Evolutionary conservation across 164 flowering plant species (phyloP).

Genomic region (Piper longum): DNA sequence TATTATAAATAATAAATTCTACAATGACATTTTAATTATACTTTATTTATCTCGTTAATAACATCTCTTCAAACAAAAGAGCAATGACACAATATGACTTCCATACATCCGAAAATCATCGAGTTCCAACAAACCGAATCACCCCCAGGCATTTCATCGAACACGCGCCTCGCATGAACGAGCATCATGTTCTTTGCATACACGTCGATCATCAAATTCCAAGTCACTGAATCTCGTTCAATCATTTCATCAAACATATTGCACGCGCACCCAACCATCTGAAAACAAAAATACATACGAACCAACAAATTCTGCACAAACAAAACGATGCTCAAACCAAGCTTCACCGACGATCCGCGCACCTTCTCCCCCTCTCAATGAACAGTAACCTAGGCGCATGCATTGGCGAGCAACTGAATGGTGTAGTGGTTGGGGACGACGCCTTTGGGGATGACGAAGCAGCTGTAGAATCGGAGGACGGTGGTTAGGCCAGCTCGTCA

Average conservation of each 20-base stretch:
- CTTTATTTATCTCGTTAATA: too few species aligned
- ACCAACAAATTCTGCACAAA: conserved; percentile 48
- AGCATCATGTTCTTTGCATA: conserved; percentile 43
- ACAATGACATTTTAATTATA: too few species aligned
- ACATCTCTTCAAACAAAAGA: too few species aligned
- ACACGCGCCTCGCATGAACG: conserved; percentile 25
- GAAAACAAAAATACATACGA: conserved; percentile 35
- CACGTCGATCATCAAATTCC: conserved; percentile 55
- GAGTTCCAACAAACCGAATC: conserved; percentile 49
- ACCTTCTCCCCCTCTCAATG: conserved; percentile 32
- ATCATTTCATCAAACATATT: conserved; percentile 29
- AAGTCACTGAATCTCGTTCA: conserved; percentile 35
- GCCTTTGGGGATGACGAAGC: conserved; percentile 21
- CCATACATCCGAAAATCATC: conserved; percentile 31
- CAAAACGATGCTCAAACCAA: conserved; percentile 40
- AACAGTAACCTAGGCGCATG: conserved; percentile 29
- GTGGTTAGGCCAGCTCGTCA: too few species aligned
- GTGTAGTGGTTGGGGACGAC: conserved; percentile 40
- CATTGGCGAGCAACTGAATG: conserved; percentile 39
- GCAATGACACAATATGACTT: not conserved
- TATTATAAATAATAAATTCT: too few species aligned
- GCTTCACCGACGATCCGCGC: conserved; percentile 29
- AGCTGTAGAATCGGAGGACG: conserved; percentile 31
- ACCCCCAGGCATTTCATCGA: conserved; percentile 35
- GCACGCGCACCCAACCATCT: conserved; percentile 23